Base-by-base conservation (phyloP, 345 rosid species). In the Gossypium bickii region DNA sequence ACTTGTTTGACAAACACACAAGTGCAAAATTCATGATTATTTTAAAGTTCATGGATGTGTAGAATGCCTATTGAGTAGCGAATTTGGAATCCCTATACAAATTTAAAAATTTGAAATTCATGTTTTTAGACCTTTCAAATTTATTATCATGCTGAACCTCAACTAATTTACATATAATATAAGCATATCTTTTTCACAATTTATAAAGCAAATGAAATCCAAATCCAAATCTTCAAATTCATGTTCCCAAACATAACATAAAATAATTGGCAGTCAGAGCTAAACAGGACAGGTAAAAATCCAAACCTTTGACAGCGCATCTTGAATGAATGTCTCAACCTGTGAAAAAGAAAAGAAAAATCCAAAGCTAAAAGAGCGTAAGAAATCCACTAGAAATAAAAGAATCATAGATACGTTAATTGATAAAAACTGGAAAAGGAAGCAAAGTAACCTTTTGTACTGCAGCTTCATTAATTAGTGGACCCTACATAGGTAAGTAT, bases 401-500 rank as follows among this genome's bases (percentile, higher is more conserved):
- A n/a, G 47, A 70, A 52, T 52, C 25, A 5, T 43, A 52, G 24
- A 75, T 57, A 73, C 2, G 53, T 27, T 18, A 34, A 53, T 74
- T 57, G 55, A 70, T 62, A 60, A 55, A 64, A 74, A 58, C 27
- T 20, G 61, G 68, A 81, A 62, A 65, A 61, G 53, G 65, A 77
- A 61, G 77, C 29, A 81, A 77, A 64, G 24, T 56, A 71, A 93
- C 98, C 98, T 95, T 95, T 52, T 91, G 80, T 49, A 95, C 74
- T 57, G 94, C 98, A 81, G 97, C 93, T 83, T 90, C 94, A 84
- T 93, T 95, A 77, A 95, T 95, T 76, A 95, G 89, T 41, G 98
- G 98, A 74, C 99, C 99, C 99, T 95, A 90, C 41, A 44, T 74
- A 27, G 71, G 78, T 74, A 80, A 18, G 12, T 52, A 81, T 12